Conservation (phyloP, 2,329 filamentous ascomycete species). For the Paecilomyces fulvus region DNA sequence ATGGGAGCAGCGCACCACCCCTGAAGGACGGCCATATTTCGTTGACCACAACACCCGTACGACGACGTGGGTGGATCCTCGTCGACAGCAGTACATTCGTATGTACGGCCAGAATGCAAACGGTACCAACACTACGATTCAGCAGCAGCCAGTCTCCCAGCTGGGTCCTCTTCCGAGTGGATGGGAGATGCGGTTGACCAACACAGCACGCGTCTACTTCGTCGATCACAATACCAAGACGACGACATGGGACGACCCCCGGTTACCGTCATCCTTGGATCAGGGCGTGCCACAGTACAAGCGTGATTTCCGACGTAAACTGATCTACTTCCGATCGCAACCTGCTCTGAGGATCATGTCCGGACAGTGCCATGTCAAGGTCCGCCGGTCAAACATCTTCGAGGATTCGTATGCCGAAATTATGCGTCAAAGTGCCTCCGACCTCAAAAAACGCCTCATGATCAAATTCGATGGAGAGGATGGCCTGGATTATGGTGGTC, state of each 20-base stretch:
- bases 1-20: slow-evolving; percentile 94
- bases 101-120: slow-evolving; percentile 89
- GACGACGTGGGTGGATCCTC: slow-evolving; percentile 96
- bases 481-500: slow-evolving; percentile 92
- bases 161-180: slow-evolving; percentile 90
- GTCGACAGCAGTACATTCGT: slow-evolving; percentile 93
- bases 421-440: slow-evolving; percentile 87
- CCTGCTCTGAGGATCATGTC: slow-evolving; percentile 91
- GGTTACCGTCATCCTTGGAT: slow-evolving; percentile 88
- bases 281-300: slow-evolving; percentile 99
- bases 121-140: slow-evolving; percentile 70
- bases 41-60: slow-evolving; percentile 98
- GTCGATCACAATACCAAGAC: slow-evolving; percentile 99
- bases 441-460: slow-evolving; percentile 97
- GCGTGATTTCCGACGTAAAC: slow-evolving; percentile 93
- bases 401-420: slow-evolving; percentile 99
- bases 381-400: slow-evolving; percentile 92
- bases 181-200: slow-evolving; percentile 99
- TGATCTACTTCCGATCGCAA: slow-evolving; percentile 99
- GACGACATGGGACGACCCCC: slow-evolving; percentile 96
- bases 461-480: slow-evolving; percentile 99
- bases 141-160: slow-evolving; percentile 96
- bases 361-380: slow-evolving; percentile 97
- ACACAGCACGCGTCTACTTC: slow-evolving; percentile 96
- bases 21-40: slow-evolving; percentile 91